phyloP scores from a whole-genome alignment of 2,329 filamentous ascomycete species.

The Pyrenochaeta sp. region DNA sequence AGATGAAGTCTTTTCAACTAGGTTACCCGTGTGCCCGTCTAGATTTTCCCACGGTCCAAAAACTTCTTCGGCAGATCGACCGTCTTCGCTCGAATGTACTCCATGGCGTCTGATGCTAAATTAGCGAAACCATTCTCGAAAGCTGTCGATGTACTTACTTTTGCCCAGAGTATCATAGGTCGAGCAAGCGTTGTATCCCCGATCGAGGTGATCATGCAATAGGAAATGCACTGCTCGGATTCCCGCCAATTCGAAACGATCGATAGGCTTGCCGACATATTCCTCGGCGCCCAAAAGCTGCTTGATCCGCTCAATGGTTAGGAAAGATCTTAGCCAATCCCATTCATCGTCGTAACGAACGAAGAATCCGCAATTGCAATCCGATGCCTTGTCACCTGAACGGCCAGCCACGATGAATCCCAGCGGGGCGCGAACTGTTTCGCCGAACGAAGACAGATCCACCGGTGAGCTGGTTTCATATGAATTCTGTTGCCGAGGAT shows the following conservation, averaged over 20 bases:
- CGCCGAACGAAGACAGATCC: slow-evolving; percentile 13
- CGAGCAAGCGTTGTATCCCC: slow-evolving; percentile 49
- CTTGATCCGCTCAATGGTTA: slow-evolving; percentile 26
- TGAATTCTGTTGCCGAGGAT: slow-evolving; percentile 24
- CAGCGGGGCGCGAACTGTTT: slow-evolving; percentile 40
- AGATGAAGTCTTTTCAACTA: too few relatives aligned
- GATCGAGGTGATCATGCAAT: slow-evolving; percentile 54
- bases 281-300: slow-evolving; percentile 29
- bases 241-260: slow-evolving; percentile 16
- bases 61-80: slow-evolving; percentile 26
- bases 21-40: too few relatives aligned
- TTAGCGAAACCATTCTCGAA: neutral
- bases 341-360: slow-evolving; percentile 34
- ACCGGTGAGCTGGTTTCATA: slow-evolving; percentile 40
- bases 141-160: slow-evolving; percentile 7
- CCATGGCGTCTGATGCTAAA: slow-evolving; percentile 18
- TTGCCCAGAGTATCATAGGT: slow-evolving; percentile 52
- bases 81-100: slow-evolving; percentile 26
- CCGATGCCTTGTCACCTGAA: slow-evolving; percentile 33
- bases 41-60: slow-evolving; percentile 18
- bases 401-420: slow-evolving; percentile 42
- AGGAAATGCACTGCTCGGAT: slow-evolving; percentile 48
- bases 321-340: slow-evolving; percentile 31
- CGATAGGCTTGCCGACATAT: slow-evolving; percentile 14
- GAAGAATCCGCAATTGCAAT: slow-evolving; percentile 33